phyloP scores from a whole-genome alignment of 169 alveolate genomes.

The Plasmodium relictum region DNA sequence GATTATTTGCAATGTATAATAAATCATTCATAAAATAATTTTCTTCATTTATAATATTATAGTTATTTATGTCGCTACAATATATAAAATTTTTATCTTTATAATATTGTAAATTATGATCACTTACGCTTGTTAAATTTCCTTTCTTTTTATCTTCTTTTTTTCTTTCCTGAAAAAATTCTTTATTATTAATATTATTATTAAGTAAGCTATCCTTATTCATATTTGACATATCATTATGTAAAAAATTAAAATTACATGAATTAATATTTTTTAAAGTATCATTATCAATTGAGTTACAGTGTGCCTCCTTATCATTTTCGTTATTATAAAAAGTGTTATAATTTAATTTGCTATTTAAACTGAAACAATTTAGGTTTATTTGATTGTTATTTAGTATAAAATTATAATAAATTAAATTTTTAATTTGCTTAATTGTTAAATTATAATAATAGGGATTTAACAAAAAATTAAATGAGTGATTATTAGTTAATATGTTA shows the following conservation, averaged over 20 bases:
- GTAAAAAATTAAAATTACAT: too few relatives aligned
- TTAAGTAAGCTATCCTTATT: too few relatives aligned
- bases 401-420: conserved; percentile 35
- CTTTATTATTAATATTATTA: too few relatives aligned
- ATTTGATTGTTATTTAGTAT: conserved; percentile 8
- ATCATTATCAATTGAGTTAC: too few relatives aligned
- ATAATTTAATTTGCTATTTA: too few relatives aligned
- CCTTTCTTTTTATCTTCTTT: neutral
- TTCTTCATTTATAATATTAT: conserved; percentile 21
- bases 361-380: neutral
- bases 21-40: conserved; percentile 20
- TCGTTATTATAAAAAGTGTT: too few relatives aligned
- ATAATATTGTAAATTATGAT: too few relatives aligned
- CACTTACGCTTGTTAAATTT: neutral
- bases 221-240: too few relatives aligned
- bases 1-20: conserved; percentile 13
- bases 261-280: too few relatives aligned
- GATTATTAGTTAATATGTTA: conserved; percentile 17
- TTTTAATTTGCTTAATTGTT: conserved; percentile 35
- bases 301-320: too few relatives aligned
- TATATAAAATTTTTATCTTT: conserved; percentile 5
- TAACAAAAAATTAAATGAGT: conserved; percentile 34
- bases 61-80: conserved; percentile 48
- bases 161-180: neutral
- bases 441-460: conserved; percentile 57